phyloP scores from a whole-genome alignment of 2,329 filamentous ascomycete genomes.

The Botrytis byssoidea region DNA sequence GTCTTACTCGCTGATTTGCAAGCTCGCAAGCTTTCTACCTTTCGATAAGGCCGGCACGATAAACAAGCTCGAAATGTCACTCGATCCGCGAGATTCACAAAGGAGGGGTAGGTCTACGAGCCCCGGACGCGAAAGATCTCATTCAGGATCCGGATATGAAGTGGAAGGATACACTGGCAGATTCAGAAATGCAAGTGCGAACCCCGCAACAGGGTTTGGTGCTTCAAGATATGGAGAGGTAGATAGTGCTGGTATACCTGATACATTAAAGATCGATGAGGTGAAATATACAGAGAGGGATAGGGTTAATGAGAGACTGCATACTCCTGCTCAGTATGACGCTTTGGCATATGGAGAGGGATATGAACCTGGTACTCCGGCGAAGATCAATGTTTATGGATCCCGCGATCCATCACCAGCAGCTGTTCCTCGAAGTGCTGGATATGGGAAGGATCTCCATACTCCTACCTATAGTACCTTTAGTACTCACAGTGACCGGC shows the following conservation, averaged over 20 bases:
- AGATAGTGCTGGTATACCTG: constrained; percentile 23
- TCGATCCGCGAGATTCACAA: constrained; percentile 36
- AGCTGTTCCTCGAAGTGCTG: constrained; percentile 4
- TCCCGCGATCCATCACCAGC: constrained; percentile 7
- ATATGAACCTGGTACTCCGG: constrained; percentile 11
- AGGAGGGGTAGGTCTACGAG: constrained; percentile 34
- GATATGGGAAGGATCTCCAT: constrained; percentile 1
- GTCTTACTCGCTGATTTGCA: not conserved
- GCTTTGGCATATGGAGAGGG: constrained; percentile 18
- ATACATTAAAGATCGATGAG: constrained; percentile 17
- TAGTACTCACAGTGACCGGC: not conserved
- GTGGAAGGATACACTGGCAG: constrained; percentile 14
- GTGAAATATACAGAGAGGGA: constrained; percentile 10
- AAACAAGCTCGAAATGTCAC: constrained; percentile 29
- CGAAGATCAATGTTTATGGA: constrained; percentile 19
- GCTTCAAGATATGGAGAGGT: constrained; percentile 3
- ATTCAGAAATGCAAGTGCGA: constrained; percentile 6
- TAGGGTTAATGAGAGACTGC: constrained; percentile 10
- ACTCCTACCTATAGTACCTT: constrained; percentile 3
- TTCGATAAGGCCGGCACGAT: not conserved
- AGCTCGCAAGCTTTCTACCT: not conserved
- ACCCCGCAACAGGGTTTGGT: not conserved
- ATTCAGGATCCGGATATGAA: constrained; percentile 26
- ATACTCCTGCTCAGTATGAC: constrained; percentile 4
- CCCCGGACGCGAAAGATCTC: constrained; percentile 34